Percentiles rank a stretch among this genome's conserved stretches.
Conservation (phyloP, 179 eudicot species). For the Sideroxylon spinosum region DNA sequence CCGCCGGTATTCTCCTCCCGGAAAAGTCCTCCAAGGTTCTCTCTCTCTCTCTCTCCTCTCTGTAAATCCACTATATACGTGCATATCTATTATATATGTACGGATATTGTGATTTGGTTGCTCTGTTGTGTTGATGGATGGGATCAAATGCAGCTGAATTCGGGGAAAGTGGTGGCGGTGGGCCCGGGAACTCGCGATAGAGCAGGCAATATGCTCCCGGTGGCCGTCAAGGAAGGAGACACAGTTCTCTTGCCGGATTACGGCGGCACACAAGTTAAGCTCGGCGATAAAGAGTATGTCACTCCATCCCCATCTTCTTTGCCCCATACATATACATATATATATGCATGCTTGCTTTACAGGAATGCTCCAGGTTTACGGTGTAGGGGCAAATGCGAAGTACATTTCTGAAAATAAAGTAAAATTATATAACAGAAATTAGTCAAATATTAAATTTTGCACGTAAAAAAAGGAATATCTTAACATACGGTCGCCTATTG, state of each 20-base stretch:
- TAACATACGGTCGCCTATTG: too few species aligned
- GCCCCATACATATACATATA: neutral
- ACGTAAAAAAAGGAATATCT: too few species aligned
- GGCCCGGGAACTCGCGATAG: conserved; percentile 57
- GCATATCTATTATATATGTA: neutral
- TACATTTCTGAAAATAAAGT: too few species aligned
- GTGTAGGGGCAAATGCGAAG: too few species aligned
- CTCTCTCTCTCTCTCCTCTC: neutral
- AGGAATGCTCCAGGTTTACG: too few species aligned
- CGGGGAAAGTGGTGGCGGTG: conserved; percentile 70
- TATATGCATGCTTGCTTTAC: too few species aligned
- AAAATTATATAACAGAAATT: too few species aligned
- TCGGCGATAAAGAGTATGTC: conserved; percentile 64
- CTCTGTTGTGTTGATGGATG: too few species aligned
- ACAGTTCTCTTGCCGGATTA: conserved; percentile 79
- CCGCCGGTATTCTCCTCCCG: conserved; percentile 67
- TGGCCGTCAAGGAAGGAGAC: conserved; percentile 71
- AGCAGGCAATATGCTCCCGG: conserved; percentile 52
- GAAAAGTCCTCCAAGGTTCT: conserved; percentile 53
- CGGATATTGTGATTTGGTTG: neutral
- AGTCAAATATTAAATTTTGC: too few species aligned
- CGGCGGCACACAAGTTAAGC: conserved; percentile 69
- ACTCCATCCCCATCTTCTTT: neutral
- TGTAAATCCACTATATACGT: neutral
- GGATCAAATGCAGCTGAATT: conserved; percentile 47